phyloP scores from a whole-genome alignment of 2,329 filamentous ascomycete species.

The Cladophialophora carrionii region DNA sequence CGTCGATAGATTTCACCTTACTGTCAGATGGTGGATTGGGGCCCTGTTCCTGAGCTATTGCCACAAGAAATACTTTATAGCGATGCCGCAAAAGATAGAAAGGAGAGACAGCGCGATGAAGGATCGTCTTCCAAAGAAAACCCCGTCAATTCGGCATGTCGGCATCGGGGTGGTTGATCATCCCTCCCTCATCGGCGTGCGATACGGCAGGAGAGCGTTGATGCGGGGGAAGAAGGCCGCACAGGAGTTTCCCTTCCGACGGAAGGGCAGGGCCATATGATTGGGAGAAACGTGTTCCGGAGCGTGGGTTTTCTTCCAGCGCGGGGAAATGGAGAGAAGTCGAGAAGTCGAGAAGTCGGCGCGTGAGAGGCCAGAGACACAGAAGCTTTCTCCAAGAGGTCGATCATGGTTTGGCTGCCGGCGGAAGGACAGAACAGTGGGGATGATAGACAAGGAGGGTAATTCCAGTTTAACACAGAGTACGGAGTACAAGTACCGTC shows the following conservation, averaged over 20 bases:
- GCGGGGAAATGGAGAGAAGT: neutral
- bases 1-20: no score
- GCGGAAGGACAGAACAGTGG: neutral
- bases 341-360: neutral
- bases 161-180: neutral
- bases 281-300: neutral
- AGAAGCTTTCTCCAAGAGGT: neutral
- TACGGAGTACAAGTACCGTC: neutral
- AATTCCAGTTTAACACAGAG: no score
- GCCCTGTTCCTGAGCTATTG: no score
- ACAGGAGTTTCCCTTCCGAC: neutral
- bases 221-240: conserved; percentile 1
- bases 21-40: no score
- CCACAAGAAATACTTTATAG: no score
- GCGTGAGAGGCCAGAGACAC: no score
- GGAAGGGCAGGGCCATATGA: neutral
- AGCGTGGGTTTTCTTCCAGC: neutral
- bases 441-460: neutral
- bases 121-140: no score
- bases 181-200: no score
- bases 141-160: neutral
- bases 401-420: neutral
- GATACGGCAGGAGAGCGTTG: neutral
- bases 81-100: neutral
- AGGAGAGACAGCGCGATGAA: neutral